Percentiles rank a stretch among this genome's conserved stretches.
These are phyloP conservation scores for Exophiala sp. DNA, from an alignment of 2,329 filamentous ascomycete species.

Conservation along the genomic window DNA sequence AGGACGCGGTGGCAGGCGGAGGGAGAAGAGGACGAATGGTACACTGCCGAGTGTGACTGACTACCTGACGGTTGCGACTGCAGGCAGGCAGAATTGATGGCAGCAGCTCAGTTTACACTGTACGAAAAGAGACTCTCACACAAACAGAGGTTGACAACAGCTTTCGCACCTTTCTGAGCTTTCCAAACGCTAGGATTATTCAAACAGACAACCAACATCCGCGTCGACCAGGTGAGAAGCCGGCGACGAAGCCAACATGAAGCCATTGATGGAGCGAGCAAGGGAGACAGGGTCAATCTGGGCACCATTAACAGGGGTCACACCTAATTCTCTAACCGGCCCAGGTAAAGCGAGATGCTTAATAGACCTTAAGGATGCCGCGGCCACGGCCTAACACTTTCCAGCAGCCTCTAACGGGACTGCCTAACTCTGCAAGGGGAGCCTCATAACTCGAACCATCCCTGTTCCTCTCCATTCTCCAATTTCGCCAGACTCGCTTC, in stretches of 20 bases:
- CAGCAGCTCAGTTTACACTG: neutral
- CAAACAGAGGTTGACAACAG: neutral
- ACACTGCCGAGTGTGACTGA: neutral
- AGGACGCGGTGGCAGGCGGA: constrained; percentile 19
- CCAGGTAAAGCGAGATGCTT: neutral
- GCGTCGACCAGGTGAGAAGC: constrained; percentile 1
- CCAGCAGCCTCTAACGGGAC: neutral
- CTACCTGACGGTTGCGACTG: constrained; percentile 3
- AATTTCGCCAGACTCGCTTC: constrained; percentile 20
- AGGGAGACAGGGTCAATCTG: neutral
- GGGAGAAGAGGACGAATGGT: neutral
- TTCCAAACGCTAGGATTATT: neutral
- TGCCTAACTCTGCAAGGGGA: neutral
- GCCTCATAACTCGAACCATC: constrained; percentile 4
- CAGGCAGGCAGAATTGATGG: neutral
- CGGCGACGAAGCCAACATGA: neutral
- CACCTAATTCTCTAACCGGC: neutral
- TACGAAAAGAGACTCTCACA: neutral
- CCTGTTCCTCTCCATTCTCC: constrained; percentile 21
- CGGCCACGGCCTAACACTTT: neutral
- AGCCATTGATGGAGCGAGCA: neutral
- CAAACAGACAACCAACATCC: neutral
- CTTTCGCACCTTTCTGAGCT: neutral
- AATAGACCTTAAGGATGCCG: neutral
- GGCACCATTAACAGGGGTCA: neutral